phyloP scores from a whole-genome alignment of 192 early-diverging fungal species.

The Chytriomyces hyalinus region DNA sequence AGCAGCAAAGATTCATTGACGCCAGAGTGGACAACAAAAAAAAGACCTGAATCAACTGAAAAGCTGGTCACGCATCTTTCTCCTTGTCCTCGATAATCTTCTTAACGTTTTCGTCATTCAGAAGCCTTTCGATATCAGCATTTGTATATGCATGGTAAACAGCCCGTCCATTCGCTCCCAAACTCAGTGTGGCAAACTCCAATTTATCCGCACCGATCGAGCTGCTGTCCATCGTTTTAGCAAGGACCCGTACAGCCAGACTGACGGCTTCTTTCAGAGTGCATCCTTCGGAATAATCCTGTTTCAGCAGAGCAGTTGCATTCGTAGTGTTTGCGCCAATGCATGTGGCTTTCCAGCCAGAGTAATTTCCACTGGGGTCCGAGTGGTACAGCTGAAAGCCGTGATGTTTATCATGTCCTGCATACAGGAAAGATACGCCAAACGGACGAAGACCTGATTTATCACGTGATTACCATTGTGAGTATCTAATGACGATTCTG shows the following conservation, averaged over 20 bases:
- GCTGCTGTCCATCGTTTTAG: constrained; percentile 96
- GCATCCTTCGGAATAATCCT: constrained; percentile 92
- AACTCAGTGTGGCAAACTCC: constrained; percentile 87
- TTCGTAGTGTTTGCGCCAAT: constrained; percentile 94
- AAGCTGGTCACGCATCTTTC: constrained; percentile 23
- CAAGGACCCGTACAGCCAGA: constrained; percentile 90
- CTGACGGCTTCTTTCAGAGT: constrained; percentile 86
- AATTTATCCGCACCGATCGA: constrained; percentile 90
- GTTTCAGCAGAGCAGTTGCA: constrained; percentile 91
- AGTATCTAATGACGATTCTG: too few species aligned
- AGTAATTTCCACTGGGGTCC: constrained; percentile 98
- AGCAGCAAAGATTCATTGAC: too few species aligned
- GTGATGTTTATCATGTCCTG: constrained; percentile 85
- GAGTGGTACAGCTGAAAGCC: constrained; percentile 99
- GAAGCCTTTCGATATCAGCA: constrained; percentile 79
- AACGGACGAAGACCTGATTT: constrained; percentile 86
- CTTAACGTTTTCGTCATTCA: constrained; percentile 72
- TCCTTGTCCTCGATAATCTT: constrained; percentile 38
- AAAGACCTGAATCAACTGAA: neutral
- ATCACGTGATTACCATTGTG: too few species aligned
- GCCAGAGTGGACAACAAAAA: too few species aligned
- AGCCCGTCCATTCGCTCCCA: constrained; percentile 60
- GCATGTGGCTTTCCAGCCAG: constrained; percentile 98
- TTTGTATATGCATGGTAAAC: constrained; percentile 73
- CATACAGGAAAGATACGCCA: constrained; percentile 97